phyloP scores from a whole-genome alignment of 192 early-diverging fungal species.

The Geranomyces michiganensis region DNA sequence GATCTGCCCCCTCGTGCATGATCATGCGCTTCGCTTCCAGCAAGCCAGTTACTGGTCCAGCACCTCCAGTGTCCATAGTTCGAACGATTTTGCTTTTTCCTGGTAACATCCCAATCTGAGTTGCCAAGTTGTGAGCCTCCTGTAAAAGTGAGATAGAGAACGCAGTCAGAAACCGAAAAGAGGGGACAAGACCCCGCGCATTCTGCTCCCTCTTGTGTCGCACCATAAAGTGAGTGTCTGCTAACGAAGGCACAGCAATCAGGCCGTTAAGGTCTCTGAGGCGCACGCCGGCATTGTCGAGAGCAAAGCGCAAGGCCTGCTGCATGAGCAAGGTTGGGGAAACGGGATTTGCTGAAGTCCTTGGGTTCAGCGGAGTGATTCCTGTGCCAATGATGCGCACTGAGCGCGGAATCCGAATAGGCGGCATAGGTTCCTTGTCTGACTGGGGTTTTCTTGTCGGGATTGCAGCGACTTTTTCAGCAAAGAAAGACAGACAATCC shows the following conservation, averaged over 20 bases:
- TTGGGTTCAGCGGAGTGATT: constrained; percentile 43
- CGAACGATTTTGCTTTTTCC: constrained; percentile 37
- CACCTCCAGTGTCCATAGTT: constrained; percentile 48
- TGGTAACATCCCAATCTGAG: constrained; percentile 44
- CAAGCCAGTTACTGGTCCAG: constrained; percentile 46
- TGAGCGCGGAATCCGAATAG: constrained; percentile 22
- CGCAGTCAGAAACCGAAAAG: neutral
- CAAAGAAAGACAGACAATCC: too few relatives aligned
- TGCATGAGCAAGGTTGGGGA: constrained; percentile 45
- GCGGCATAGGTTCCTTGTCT: too few relatives aligned
- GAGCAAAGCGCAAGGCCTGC: constrained; percentile 37
- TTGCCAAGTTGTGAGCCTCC: constrained; percentile 28
- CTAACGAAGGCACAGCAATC: constrained; percentile 48
- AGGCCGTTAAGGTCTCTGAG: constrained; percentile 47
- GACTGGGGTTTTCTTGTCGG: too few relatives aligned
- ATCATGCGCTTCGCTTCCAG: constrained; percentile 46
- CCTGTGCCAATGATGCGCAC: constrained; percentile 45
- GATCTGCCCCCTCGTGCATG: constrained; percentile 35
- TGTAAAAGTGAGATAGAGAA: neutral
- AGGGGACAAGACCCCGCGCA: too few relatives aligned
- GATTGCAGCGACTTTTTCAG: too few relatives aligned
- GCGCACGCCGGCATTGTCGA: constrained; percentile 29
- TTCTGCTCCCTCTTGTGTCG: neutral
- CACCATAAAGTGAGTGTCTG: constrained; percentile 50
- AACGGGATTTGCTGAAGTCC: constrained; percentile 10